Base-by-base conservation (phyloP, 352 stramenopile genomes). In the Phytophthora palmivora region DNA sequence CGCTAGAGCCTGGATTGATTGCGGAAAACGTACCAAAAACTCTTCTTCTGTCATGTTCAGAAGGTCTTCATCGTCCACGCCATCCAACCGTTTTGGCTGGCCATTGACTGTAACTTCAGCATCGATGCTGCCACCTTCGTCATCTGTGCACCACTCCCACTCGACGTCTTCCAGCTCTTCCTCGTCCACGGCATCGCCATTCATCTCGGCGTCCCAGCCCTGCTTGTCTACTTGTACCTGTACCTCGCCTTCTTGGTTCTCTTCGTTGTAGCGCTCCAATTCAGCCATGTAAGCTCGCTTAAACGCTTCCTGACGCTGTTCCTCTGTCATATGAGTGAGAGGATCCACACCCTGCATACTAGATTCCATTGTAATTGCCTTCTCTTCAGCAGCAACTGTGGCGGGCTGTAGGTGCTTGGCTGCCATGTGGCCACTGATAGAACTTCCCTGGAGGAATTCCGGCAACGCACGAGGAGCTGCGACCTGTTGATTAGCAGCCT, bases 381-480 rank as follows among this genome's bases (percentile, higher is more conserved):
- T 58, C 52, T 91, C 69, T 18, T 77, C 64, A 21, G 60, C 60
- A 12, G 63, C 71, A 30, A 49, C 60, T 12, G 71, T 65, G 6
- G 63, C 63, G 16, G 71, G 42, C 55, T 91, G 77, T 16, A 89
- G 53, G 49, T 96, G 84, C 51, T 96, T 96, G 3, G 86, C 82
- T 15, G 82, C 86, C 74, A 96, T 85, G 57, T 96, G 85, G 0
- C 86, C 85, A 75, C 86, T 96, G 63, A 96, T 96, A 0, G 80
- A 92, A 52, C 86, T 96, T 18, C 86, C 86, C 41, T 89, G 63
- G 16, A 96, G 70, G 38, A 95, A 95, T 32, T 92, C 86, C 5
- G 88, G 88, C 15, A 96, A 58, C 0, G 79, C 84, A 9, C 79
- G 82, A 6, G 79, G 74, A n/a, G 79, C 80, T 32, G 86, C 88